Conservation (phyloP, 768 basidiomycete species). For the Trametes villosa region DNA sequence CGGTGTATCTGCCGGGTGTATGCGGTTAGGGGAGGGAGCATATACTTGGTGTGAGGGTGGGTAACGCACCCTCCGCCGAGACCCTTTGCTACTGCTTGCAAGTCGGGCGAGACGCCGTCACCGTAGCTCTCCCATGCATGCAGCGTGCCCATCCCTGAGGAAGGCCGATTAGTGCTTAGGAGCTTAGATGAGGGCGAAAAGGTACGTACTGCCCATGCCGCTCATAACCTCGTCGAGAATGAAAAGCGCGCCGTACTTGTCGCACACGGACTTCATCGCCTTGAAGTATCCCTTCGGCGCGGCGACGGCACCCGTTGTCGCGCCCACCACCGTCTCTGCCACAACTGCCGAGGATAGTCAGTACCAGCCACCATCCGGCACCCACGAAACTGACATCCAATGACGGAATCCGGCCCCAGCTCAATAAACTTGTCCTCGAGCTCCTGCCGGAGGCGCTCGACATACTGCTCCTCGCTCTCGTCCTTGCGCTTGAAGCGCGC, state of each 20-base stretch:
- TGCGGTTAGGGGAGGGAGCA: background rate
- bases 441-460: conserved; percentile 75
- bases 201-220: conserved; percentile 80
- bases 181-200: background rate
- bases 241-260: conserved; percentile 72
- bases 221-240: conserved; percentile 94
- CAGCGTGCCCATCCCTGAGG: conserved; percentile 78
- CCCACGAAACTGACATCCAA: conserved; percentile 62
- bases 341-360: conserved; percentile 53
- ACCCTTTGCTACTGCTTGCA: conserved; percentile 90
- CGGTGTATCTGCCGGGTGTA: conserved; percentile 58
- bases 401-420: conserved; percentile 80
- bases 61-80: conserved; percentile 78
- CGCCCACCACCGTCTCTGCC: conserved; percentile 88
- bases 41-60: conserved; percentile 1
- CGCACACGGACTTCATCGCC: conserved; percentile 82
- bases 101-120: conserved; percentile 77
- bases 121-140: conserved; percentile 88
- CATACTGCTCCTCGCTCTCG: conserved; percentile 82
- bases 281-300: conserved; percentile 86
- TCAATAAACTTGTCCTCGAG: conserved; percentile 85
- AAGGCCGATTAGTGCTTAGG: background rate
- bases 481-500: conserved; percentile 71
- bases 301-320: conserved; percentile 74
- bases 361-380: conserved; percentile 6